A percentile compares a stretch with the other conserved stretches of the same genome.
These are phyloP conservation scores for Pleurotus cornucopiae DNA, from an alignment of 768 basidiomycete species.

Conservation along the genomic window DNA sequence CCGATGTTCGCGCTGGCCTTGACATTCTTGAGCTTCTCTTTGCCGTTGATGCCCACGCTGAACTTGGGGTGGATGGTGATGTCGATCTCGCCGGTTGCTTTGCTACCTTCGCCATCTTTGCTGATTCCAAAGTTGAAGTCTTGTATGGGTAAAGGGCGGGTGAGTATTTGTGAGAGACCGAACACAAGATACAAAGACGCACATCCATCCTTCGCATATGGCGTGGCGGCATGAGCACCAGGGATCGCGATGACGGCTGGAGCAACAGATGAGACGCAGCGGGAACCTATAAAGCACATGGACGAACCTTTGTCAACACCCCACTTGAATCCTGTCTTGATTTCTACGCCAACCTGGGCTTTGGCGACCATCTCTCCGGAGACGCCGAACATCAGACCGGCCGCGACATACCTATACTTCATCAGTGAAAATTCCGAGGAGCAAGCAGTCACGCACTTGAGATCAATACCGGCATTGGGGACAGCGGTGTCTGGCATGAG, in stretches of 20 bases:
- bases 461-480: background rate
- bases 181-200: background rate
- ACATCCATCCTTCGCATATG: background rate
- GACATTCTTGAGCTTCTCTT: background rate
- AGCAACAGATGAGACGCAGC: background rate
- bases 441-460: background rate
- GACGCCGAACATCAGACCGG: background rate
- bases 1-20: background rate
- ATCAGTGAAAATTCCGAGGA: background rate
- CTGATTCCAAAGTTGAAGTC: background rate
- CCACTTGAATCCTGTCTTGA: conserved; percentile 1
- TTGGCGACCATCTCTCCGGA: background rate
- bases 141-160: background rate
- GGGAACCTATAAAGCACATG: background rate
- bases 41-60: background rate
- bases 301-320: background rate
- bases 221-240: background rate
- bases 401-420: background rate
- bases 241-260: background rate
- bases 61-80: background rate
- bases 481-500: background rate
- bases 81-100: background rate
- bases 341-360: background rate
- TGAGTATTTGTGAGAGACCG: background rate
- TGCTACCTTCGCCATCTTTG: background rate